These are phyloP conservation scores for Marchantia polymorpha DNA, from an alignment of 225 moss, liverwort and hornwort genomes.

Conservation along the genomic window DNA sequence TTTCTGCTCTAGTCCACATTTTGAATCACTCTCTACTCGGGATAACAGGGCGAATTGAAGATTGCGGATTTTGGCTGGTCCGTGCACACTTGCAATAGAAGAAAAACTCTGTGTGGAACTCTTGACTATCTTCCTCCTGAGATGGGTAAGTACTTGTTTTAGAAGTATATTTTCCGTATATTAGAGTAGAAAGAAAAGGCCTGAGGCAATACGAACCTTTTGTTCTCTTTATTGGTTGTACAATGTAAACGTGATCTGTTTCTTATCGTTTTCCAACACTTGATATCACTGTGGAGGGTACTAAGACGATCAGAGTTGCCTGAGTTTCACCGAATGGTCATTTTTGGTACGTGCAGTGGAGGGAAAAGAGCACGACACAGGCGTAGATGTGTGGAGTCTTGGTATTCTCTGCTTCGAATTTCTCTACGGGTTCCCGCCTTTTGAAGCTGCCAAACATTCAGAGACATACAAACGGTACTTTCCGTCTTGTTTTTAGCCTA, in stretches of 20 bases:
- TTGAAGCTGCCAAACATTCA: constrained; percentile 82
- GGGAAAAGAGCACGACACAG: constrained; percentile 85
- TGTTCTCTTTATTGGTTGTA: too few relatives aligned
- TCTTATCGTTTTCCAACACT: too few relatives aligned
- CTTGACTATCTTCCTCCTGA: constrained; percentile 96
- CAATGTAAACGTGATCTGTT: too few relatives aligned
- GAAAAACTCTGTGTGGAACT: constrained; percentile 86
- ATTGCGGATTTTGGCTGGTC: constrained; percentile 88
- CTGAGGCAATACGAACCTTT: too few relatives aligned
- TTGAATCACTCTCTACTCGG: constrained; percentile 54
- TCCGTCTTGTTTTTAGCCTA: background rate
- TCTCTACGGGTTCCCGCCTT: constrained; percentile 78
- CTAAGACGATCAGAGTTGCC: too few relatives aligned
- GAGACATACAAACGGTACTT: constrained; percentile 82
- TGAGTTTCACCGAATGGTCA: background rate
- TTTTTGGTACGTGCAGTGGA: constrained; percentile 52
- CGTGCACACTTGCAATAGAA: constrained; percentile 84
- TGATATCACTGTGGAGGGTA: too few relatives aligned
- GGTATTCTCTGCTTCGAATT: constrained; percentile 96
- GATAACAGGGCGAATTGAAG: constrained; percentile 81
- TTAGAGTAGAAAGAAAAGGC: too few relatives aligned
- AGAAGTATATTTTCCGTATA: background rate
- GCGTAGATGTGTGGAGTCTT: constrained; percentile 97
- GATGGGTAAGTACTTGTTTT: constrained; percentile 59
- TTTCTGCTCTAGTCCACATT: background rate